Evolutionary conservation across 192 early-diverging fungal species (phyloP), one percentile per base, ranked within the genome.

Genomic region (Coemansia sp.): DNA sequence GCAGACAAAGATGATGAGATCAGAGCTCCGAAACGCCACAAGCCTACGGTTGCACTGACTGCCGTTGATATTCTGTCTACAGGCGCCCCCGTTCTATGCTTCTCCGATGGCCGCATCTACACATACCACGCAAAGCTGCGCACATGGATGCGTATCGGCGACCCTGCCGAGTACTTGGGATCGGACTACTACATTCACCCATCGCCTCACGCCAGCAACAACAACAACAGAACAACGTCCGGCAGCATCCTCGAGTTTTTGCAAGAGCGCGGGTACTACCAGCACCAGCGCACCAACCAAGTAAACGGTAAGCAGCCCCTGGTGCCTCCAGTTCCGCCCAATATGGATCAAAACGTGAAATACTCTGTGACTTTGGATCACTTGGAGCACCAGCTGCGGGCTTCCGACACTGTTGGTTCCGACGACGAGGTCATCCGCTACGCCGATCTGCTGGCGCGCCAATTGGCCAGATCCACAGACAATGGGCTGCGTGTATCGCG

Each of bases 321-420:
- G 29, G 53, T 62, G 6, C 43, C 45, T 50, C 9, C 29, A 25
- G 45, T 33, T 49, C 43, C 53, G 14, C 10, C 54, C 17, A n/a
- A 22, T 15, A 4, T 14, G 7, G 33, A 59, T 2, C 22, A 22
- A 8, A 23, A 19, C 11, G 58, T 63, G 41, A 62, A 63, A 33
- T 46, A 50, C 25, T 8, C 34, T 20, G 62, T 72, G 8, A 83
- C 81, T 32, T 33, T 83, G 72, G 81, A 83, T 23, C 81, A 83
- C 33, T n/a, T 83, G 35, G 81, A 83, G 61, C 66, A 74, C 61
- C 67, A 70, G 57, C n/a, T 79, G 29, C 4, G 40, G 29, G 33
- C 71, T 9, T 63, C 76, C 0, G 58, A 25, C 4, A 29, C 62
- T 32, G 61, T 79, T 52, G 71, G 38, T 4, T 46, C 48, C 29